Base-by-base conservation (phyloP, 192 early-diverging fungal species). In the Backusella sp. region DNA sequence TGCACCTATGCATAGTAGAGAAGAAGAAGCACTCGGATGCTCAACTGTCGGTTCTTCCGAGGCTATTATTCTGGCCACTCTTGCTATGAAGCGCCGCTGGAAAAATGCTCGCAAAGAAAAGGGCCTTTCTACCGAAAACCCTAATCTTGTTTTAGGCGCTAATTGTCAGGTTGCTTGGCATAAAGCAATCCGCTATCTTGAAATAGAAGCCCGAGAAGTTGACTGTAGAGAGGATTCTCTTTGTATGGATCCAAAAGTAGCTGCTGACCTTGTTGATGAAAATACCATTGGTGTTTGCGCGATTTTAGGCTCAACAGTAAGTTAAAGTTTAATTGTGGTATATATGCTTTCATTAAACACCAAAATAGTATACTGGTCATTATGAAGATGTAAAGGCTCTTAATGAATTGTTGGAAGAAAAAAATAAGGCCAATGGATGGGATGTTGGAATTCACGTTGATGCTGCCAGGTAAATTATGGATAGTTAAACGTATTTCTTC, bases 381-480 rank as follows among this genome's bases (percentile, higher is more conserved):
- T 96, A 91, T 82, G 95, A 96, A 80, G 86, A 92, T 75, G 94
- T 91, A 1, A 79, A 84, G 23, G 80, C 80, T 28, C 87, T 95
- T 80, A 86, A 89, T 26, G 75, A 86, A 15, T 80, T 91, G 36
- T 80, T 96, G 32, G 88, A 91, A 37, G 81, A 80, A 59, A 89
- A 92, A 69, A 79, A 91, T 68, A 73, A 74, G 37, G 84, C 90
- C 9, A 92, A 76, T 35, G 93, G 91, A 5, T 84, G 85, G 77
- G 90, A 92, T 35, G 81, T 96, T 53, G 90, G 91, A 6, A 95
- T 96, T 77, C 95, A 96, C 79, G 90, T 96, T 53, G 95, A 96
- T 76, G 95, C 90, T 5, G 95, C 95, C 66, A 88, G 77, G 77
- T 78, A 78, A 69, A n/a, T 39, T 11, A 68, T 19, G 23, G 3